A percentile compares a stretch with the other conserved stretches of the same genome.
These are phyloP conservation scores for Rhododendron simsii DNA, from an alignment of 148 eudicot genomes.

Conservation along the genomic window DNA sequence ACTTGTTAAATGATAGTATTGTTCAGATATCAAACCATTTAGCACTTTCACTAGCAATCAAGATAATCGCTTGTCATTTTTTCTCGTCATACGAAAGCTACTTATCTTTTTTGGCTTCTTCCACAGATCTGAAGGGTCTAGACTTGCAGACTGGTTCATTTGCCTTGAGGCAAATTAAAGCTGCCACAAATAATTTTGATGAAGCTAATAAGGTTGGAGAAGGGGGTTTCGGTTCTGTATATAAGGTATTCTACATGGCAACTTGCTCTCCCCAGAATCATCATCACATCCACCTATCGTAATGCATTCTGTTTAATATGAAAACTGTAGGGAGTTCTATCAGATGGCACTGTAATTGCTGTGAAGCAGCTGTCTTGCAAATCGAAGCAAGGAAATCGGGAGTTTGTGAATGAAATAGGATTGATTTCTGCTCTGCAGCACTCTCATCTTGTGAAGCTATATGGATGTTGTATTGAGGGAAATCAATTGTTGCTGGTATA, in stretches of 20 bases:
- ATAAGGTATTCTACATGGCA: slow-evolving; percentile 21
- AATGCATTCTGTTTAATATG: too few species aligned
- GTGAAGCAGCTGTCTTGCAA: slow-evolving; percentile 30
- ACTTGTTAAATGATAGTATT: background rate
- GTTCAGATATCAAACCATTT: background rate
- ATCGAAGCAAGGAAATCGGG: background rate
- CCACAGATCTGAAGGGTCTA: background rate
- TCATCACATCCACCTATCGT: too few species aligned
- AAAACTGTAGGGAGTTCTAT: slow-evolving; percentile 30
- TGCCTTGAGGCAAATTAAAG: slow-evolving; percentile 8
- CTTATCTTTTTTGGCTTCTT: background rate
- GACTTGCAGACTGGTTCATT: slow-evolving; percentile 18
- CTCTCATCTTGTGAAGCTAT: slow-evolving; percentile 31
- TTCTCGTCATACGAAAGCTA: background rate
- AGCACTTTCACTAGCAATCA: background rate
- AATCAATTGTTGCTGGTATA: slow-evolving; percentile 36
- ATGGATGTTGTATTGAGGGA: slow-evolving; percentile 40
- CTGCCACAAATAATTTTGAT: background rate
- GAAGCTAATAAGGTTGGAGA: background rate
- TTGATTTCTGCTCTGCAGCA: slow-evolving; percentile 38
- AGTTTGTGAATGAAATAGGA: slow-evolving; percentile 13
- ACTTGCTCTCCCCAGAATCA: too few species aligned
- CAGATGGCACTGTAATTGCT: slow-evolving; percentile 40
- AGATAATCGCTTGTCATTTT: background rate
- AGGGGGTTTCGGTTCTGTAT: slow-evolving; percentile 23